Evolutionary conservation across 2,329 filamentous ascomycete species (phyloP).

Genomic region (Neonectria ditissima): DNA sequence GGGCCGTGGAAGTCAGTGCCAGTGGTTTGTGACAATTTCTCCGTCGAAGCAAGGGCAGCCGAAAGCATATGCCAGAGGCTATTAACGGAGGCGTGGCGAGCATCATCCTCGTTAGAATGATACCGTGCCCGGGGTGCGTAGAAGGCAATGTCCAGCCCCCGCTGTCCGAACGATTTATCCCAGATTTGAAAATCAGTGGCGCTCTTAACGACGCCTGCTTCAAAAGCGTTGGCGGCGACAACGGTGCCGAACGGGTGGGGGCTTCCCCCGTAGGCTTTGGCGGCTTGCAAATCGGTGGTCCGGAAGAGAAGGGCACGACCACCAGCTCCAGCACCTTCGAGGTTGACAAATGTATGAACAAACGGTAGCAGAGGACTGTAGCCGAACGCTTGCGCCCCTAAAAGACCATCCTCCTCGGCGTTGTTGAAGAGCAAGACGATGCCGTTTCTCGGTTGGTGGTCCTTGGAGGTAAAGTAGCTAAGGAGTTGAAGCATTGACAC

Average conservation of each 20-base stretch:
- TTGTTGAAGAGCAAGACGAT: slow-evolving; percentile 93
- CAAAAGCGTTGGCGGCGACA: slow-evolving; percentile 85
- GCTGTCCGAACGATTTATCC: slow-evolving; percentile 79
- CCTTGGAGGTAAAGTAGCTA: slow-evolving; percentile 82
- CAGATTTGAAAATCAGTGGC: slow-evolving; percentile 93
- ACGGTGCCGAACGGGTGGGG: slow-evolving; percentile 86
- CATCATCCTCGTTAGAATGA: slow-evolving; percentile 90
- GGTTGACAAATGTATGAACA: slow-evolving; percentile 89
- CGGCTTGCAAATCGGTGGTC: slow-evolving; percentile 87
- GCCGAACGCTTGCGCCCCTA: slow-evolving; percentile 87
- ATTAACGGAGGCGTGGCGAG: slow-evolving; percentile 76
- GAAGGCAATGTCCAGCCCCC: slow-evolving; percentile 93
- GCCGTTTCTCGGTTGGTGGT: slow-evolving; percentile 80
- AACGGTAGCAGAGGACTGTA: slow-evolving; percentile 85
- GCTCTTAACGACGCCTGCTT: slow-evolving; percentile 80
- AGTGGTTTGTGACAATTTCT: slow-evolving; percentile 76
- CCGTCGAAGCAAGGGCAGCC: slow-evolving; percentile 79
- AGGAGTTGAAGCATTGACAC: slow-evolving; percentile 88
- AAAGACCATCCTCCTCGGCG: slow-evolving; percentile 92
- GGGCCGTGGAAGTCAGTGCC: slow-evolving; percentile 74
- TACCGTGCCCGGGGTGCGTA: slow-evolving; percentile 88
- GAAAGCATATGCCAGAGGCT: slow-evolving; percentile 97
- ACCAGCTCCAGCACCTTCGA: slow-evolving; percentile 94
- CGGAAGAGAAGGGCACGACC: slow-evolving; percentile 90
- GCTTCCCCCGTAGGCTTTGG: slow-evolving; percentile 77